phyloP scores from a whole-genome alignment of 352 stramenopile genomes.

The Globisporangium yorkense region DNA sequence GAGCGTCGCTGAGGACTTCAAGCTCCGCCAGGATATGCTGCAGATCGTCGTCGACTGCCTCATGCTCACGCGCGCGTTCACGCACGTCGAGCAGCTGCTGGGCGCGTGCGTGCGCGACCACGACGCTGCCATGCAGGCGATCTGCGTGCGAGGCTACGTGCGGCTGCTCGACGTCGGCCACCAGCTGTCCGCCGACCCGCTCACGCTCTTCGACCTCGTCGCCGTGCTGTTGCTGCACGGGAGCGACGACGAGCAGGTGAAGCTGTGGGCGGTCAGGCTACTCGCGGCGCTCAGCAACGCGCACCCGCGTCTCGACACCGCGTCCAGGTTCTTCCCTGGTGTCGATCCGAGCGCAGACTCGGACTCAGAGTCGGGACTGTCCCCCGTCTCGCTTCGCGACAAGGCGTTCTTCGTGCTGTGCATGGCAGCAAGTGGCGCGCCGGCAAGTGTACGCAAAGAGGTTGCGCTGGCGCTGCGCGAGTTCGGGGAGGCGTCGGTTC shows the following conservation, averaged over 20 bases:
- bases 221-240: conserved; percentile 27
- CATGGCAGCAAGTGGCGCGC: conserved; percentile 30
- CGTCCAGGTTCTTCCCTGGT: conserved; percentile 19
- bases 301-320: conserved; percentile 19
- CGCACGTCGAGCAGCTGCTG: conserved; percentile 36
- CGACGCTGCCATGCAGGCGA: conserved; percentile 44
- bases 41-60: conserved; percentile 69
- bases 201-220: conserved; percentile 30
- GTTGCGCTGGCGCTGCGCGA: conserved; percentile 30
- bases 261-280: conserved; percentile 27
- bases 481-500: conserved; percentile 13
- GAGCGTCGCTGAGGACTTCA: conserved; percentile 69
- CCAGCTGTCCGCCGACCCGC: conserved; percentile 7
- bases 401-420: conserved; percentile 41
- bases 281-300: conserved; percentile 20
- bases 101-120: conserved; percentile 46
- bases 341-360: no score
- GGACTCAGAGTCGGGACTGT: neutral
- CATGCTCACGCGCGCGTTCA: conserved; percentile 30
- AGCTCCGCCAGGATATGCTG: conserved; percentile 69
- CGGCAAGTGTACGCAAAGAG: conserved; percentile 27
- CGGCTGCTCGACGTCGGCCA: conserved; percentile 35
- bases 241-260: conserved; percentile 22
- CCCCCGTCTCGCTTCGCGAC: conserved; percentile 19
- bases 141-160: conserved; percentile 52